Conservation (phyloP, 306 rosid species). For the Cucumis sativus region DNA sequence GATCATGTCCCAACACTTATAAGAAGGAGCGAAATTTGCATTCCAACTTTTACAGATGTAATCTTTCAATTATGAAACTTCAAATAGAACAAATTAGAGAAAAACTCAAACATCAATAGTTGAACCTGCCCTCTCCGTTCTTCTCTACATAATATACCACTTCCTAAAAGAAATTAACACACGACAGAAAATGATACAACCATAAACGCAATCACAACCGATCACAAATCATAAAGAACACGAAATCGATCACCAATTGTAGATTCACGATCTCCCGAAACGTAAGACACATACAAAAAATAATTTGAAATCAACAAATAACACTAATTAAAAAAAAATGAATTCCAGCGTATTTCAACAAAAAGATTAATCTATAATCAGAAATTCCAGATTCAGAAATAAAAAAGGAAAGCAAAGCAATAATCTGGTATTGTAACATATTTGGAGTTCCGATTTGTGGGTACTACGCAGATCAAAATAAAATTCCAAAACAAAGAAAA, state of each 20-base stretch:
- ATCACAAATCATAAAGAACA: background rate
- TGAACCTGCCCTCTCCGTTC: background rate
- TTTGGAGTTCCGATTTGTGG: background rate
- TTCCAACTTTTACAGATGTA: background rate
- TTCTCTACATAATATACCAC: background rate
- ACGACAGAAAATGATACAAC: background rate
- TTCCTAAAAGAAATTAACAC: background rate
- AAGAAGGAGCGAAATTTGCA: background rate
- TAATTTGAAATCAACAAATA: background rate
- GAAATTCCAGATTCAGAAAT: background rate
- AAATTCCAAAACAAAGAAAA: background rate
- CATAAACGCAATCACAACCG: background rate
- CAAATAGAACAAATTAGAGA: background rate
- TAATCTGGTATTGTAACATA: background rate
- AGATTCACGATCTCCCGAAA: background rate
- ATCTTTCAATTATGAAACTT: background rate
- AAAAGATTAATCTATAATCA: background rate
- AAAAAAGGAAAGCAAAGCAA: background rate
- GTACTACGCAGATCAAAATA: background rate
- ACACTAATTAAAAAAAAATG: background rate
- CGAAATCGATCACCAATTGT: background rate
- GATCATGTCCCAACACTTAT: background rate
- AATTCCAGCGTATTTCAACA: background rate
- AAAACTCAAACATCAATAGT: background rate
- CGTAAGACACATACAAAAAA: background rate